Base-by-base conservation (phyloP, 108 stramenopile species). In the Stephanodiscus triporus region DNA sequence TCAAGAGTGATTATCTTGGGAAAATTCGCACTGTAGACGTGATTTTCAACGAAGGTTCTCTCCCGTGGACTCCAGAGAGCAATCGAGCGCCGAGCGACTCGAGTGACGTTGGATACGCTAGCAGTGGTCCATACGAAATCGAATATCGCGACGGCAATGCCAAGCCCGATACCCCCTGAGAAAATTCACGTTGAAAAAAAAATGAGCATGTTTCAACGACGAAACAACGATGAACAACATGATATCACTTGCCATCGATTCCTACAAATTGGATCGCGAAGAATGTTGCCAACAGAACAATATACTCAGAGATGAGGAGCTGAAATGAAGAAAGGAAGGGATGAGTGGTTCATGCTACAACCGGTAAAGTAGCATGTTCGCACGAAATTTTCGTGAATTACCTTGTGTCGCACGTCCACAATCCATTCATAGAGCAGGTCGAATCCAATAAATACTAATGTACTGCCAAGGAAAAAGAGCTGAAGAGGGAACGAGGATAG, bases 381-480 rank as follows among this genome's bases (percentile, higher is more conserved):
- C 32, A 34, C 5, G 32, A 66, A 66, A 22, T 9, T 42, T 42
- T 9, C 7, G 40, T 42, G 11, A 29, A 1, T 16, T 36, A 95
- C 78, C 75, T 96, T 98, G 36, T 73, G 59, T 55, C 97, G 76
- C 20, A 96, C 89, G 63, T 93, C 92, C 73, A 84, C 91, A 14
- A 99, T 83, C 99, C 99, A 99, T 77, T 99, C 97, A 70, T 83
- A 76, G 82, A 98, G 72, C 7, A 99, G 77, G 63, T 99, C 98
- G 40, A 95, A 70, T 37, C 96, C 88, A 70, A 99, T 97, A 68
- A 98, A 91, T 8, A 93, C 78, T 63, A 99, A 76, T 8, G 97
- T 84, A 1, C 93, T 89, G 6, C 98, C 98, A 49, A 98, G 97
- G 75, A 99, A 99, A 67, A 92, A 93, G 49, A 93, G 86, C 60